Base-by-base conservation (phyloP, 768 basidiomycete species). In the Pleurotus ostreatus region DNA sequence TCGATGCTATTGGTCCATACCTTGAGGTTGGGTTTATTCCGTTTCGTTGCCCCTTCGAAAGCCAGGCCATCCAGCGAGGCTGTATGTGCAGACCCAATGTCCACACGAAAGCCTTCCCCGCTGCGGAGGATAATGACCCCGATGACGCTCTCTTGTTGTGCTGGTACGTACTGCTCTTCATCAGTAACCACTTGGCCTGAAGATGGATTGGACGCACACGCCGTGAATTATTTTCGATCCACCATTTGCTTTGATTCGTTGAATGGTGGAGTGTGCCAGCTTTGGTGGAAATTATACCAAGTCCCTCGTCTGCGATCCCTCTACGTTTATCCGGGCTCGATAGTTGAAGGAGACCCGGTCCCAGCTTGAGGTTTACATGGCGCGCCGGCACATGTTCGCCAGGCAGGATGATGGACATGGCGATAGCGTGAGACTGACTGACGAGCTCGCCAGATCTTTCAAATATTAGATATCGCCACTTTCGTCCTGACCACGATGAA, bases 11-110 rank as follows among this genome's bases (percentile, higher is more conserved):
- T 15, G 2, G 22, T 8, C 55, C 65, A 18, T 58, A 91, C 95
- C 77, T 95, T 98, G 56, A 99, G 79, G 70, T 92, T 93, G 25
- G 96, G 96, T 69, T 86, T 88, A 66, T 91, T 98, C 60, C 97
- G 74, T 76, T 96, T 98, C 20, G 93, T 92, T 8, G 94, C 97
- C 2, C 94, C 90, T 68, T 98, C 96, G 67, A 99, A 99, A 2
- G 97, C 94, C 26, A 98, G 79, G 0, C 83, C 90, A 63, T 98
- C 95, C 44, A 99, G 71, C 4, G 83, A 80, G 0, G 96, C 96
- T 47, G 79, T 76, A 65, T 97, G 94, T 4, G 94, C 89, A 23
- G 86, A 78, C 2, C 95, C 95, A 59, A 99, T 92, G 69, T 98
- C 96, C 20, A 98, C 93, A 45, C 94, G 83, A 77, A 85, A 99